Evolutionary conservation across 306 rosid genomes (phyloP), one percentile per base, ranked within the genome.

Genomic region (Prunus davidiana): DNA sequence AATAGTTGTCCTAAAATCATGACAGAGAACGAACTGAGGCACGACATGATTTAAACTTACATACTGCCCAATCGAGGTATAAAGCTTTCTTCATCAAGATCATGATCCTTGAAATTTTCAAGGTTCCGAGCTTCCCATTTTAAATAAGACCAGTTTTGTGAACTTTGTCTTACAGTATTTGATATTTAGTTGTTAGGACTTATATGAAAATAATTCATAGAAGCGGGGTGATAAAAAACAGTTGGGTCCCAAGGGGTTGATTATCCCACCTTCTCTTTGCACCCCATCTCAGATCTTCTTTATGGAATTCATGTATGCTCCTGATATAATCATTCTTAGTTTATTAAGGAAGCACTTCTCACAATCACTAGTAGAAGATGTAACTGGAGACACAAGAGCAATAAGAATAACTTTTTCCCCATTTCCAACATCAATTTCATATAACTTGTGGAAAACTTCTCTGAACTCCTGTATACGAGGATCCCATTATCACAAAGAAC

Each of bases 391-490:
- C 19, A 30, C 63, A 25, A 83, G 0, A 22, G 22, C 22, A 22
- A 22, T 22, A 22, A 22, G 22, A 22, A 22, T 22, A 22, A 22
- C 22, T 22, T 22, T 22, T 22, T 22, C 22, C 22, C 22, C 22
- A 78, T 94, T 91, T 38, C 91, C 93, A 12, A 89, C 95, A 50
- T 89, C 92, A 72, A 90, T 85, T 82, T 82, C 84, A 52, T 87
- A 92, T 54, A 91, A 66, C 62, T 91, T 92, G 20, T 69, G 57
- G 72, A 90, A 94, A 81, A 81, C 85, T 27, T 84, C 83, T 52
- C 45, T 76, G 64, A 91, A 85, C 45, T 60, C 82, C 38, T 49
- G 61, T 22, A 22, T 73, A 45, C 90, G n/a, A 94, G 78, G 50
- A 92, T 82, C 51, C 97, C 96, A 74, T n/a, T 57, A 67, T 89